Evolutionary conservation across 768 basidiomycete genomes (phyloP).

Genomic region (Tricholoma sp.): DNA sequence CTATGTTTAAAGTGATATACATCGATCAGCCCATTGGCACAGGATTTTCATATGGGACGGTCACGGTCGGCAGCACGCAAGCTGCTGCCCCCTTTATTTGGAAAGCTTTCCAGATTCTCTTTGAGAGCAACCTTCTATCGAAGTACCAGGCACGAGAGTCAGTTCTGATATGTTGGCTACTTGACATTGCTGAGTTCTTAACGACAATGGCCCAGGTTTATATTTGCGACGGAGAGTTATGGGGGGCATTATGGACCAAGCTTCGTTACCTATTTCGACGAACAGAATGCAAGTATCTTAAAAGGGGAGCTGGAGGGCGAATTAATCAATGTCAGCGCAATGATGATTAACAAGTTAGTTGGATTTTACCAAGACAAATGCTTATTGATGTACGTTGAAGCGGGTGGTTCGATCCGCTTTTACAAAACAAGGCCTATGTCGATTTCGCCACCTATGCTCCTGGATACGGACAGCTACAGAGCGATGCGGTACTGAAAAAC

Average conservation of each 20-base stretch:
- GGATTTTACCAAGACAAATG: not conserved
- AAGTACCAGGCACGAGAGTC: constrained; percentile 51
- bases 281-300: constrained; percentile 52
- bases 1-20: constrained; percentile 49
- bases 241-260: constrained; percentile 65
- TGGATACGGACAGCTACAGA: constrained; percentile 60
- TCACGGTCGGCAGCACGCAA: constrained; percentile 53
- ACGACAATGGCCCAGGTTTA: constrained; percentile 36
- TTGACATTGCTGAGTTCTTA: not conserved
- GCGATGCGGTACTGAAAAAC: constrained; percentile 34
- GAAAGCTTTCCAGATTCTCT: constrained; percentile 59
- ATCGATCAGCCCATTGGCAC: constrained; percentile 67
- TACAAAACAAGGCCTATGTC: constrained; percentile 58
- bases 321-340: constrained; percentile 46
- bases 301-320: constrained; percentile 42
- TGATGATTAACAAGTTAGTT: constrained; percentile 59
- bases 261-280: constrained; percentile 60
- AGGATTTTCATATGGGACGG: constrained; percentile 57
- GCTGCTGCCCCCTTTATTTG: constrained; percentile 56
- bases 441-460: constrained; percentile 58
- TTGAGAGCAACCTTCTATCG: constrained; percentile 50
- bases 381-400: not conserved
- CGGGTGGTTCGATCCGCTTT: constrained; percentile 50
- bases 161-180: constrained; percentile 8
- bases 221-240: constrained; percentile 63